Evolutionary conservation across 495 filamentous ascomycete species (phyloP), one percentile per base, ranked within the genome.

Genomic region (Aspergillus bertholletiae): DNA sequence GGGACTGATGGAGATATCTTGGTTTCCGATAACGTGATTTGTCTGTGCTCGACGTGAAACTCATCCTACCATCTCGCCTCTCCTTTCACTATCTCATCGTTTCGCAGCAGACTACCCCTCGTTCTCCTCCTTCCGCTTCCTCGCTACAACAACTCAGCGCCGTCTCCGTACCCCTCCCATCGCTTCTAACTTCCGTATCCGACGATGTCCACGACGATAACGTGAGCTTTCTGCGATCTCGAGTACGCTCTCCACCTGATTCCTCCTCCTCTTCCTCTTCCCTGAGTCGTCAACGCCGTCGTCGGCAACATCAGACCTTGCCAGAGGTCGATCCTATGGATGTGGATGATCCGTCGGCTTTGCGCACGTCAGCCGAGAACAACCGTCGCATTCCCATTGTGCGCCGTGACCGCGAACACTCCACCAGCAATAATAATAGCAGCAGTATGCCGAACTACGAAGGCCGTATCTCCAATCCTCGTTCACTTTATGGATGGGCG

Each of bases 401-500:
- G 9, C 70, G 68, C 46, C 71, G 66, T 37, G 65, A 63, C n/a
- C 69, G 63, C 32, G 70, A 71, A 45, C 57, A 54, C 1, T 46
- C 58, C 40, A 46, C 48, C 41, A 62, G 53, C 34, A 30, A 7
- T 28, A 28, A 45, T 15, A 54, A 45, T 21, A 54, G 28, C 40
- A 60, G 53, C 43, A 59, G 49, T 39, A 63, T 69, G 57, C 66
- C 73, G 12, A 72, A 72, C 53, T 85, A 83, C 61, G 75, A 80
- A 46, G 70, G 74, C 23, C 77, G 73, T 39, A 60, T 76, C 2
- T 71, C 80, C 21, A 78, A 71, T 48, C 57, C 73, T 47, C 76
- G 81, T 41, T 74, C 69, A 41, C 65, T 84, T 22, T 82, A 84
- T 62, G 83, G 83, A 54, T 85, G 83, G 84, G 78, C 81, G 22